These are phyloP conservation scores for Coemansia sp. DNA, from an alignment of 192 early-diverging fungal genomes.

Conservation along the genomic window DNA sequence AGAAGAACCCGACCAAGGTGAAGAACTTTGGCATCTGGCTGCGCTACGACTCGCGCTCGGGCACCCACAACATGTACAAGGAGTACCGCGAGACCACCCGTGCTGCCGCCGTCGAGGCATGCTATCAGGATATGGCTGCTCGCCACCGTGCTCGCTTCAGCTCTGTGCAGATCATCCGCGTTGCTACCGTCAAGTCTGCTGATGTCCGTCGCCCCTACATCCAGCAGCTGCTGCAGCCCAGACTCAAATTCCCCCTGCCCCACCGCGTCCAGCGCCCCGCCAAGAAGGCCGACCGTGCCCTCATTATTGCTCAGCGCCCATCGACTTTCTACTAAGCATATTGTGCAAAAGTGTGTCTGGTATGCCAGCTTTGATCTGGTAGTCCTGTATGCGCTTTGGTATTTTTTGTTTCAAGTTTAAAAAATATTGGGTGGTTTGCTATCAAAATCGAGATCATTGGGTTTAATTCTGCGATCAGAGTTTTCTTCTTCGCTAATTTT, in stretches of 20 bases:
- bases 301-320: constrained; percentile 91
- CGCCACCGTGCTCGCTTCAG: constrained; percentile 97
- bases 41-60: constrained; percentile 98
- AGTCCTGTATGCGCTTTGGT: neutral
- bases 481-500: neutral
- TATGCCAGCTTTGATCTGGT: neutral
- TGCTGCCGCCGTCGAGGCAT: constrained; percentile 64
- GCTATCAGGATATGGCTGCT: constrained; percentile 98
- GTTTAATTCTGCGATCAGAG: constrained; percentile 3
- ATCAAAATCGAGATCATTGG: neutral
- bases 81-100: constrained; percentile 98
- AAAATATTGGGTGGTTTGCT: neutral
- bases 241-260: constrained; percentile 96
- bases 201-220: constrained; percentile 98
- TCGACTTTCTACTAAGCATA: constrained; percentile 71
- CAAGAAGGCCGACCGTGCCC: constrained; percentile 77
- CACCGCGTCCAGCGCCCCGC: constrained; percentile 86
- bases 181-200: constrained; percentile 81
- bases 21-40: constrained; percentile 99
- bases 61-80: constrained; percentile 99
- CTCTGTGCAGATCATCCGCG: constrained; percentile 99
- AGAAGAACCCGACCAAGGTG: constrained; percentile 85
- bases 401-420: constrained; percentile 6
- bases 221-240: constrained; percentile 87
- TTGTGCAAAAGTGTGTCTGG: neutral